Evolutionary conservation across 1,284 basidiomycete species (phyloP), one percentile per base, ranked within the genome.

Genomic region (Anthracocystis setariae): DNA sequence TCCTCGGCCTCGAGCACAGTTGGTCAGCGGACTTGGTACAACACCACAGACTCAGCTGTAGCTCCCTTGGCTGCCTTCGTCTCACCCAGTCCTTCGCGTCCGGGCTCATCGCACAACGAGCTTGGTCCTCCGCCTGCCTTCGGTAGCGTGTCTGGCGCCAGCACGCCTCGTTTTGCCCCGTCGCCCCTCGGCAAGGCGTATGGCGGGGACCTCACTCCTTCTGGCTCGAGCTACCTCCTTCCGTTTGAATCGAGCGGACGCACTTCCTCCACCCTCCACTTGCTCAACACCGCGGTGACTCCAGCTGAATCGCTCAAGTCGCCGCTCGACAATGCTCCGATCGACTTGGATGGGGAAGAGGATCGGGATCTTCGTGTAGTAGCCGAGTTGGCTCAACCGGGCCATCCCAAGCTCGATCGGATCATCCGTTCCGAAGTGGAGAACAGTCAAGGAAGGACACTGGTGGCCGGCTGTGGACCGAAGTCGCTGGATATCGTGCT

Each of bases 401-500:
- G 92, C 0, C 88, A 89, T 74, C 92, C 92, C n/a, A 89, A 87
- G 72, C 81, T 92, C 46, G 87, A 88, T 47, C 84, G 86, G 46
- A 87, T 92, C 44, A 80, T 92, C 17, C 85, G 86, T 13, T 89
- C 90, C 54, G 91, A 92, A 80, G 87, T 90, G 5, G 85, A 87
- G 46, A 66, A 73, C 8, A 85, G 89, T 4, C 80, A 85, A 67
- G 90, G 90, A 5, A 83, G 87, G 10, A 81, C 90, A 44, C 85
- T 90, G 42, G 90, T 92, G 47, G 89, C 89, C 27, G 90, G 90
- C 88, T 93, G 91, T 76, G 91, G 91, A 5, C 91, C 91, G 0
- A 86, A 86, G 1, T 89, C 89, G 18, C 85, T 92, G 57, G 89
- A 90, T 75, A 88, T 88, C 3, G 84, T 91, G 74, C 87, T 92